Evolutionary conservation across 1,284 basidiomycete genomes (phyloP), one percentile per base, ranked within the genome.

Genomic region (Ceratobasidium sp.): DNA sequence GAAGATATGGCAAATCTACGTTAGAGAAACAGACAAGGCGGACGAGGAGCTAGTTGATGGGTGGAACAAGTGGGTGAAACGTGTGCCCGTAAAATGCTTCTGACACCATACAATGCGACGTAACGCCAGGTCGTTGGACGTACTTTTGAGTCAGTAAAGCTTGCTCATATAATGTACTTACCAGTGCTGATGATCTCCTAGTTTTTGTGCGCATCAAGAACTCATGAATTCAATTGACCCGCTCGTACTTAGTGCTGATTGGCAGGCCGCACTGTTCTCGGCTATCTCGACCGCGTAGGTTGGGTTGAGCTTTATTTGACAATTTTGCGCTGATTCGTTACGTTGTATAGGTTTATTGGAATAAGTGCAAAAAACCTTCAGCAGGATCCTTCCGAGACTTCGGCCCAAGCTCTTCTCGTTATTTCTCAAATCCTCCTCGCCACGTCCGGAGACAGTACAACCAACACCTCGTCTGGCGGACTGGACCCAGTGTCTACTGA

Each of bases 31-130:
- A 4, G 61, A 75, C 33, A 49, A 26, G n/a, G 18, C 28, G n/a
- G 72, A 75, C 51, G 33, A 63, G n/a, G 72, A 75, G 33, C 28
- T 55, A n/a, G 61, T 75, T 18, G 46, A 75, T 20, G 72, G 72
- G 5, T 66, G 72, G 72, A 64, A 75, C 39, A 51, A 55, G 72
- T 75, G 9, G 26, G 61, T 72, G 46, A 12, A 28, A 28, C 20
- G 18, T 18, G 46, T 55, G 53, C 23, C n/a, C 23, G 6, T 13
- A 7, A 23, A 3, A 63, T 23, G 33, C 40, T 23, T 63, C 12
- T 39, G 26, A 15, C 39, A 18, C 26, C 6, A 63, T 42, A 42
- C 20, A 18, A 12, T 63, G 15, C 7, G 13, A 10, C 7, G 26
- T 53, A 9, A 18, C n/a, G 12, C 20, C 20, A 72, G 70, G 28